These are phyloP conservation scores for Jamesozyma rosinii DNA, from an alignment of 805 yeast species.

Conservation along the genomic window DNA sequence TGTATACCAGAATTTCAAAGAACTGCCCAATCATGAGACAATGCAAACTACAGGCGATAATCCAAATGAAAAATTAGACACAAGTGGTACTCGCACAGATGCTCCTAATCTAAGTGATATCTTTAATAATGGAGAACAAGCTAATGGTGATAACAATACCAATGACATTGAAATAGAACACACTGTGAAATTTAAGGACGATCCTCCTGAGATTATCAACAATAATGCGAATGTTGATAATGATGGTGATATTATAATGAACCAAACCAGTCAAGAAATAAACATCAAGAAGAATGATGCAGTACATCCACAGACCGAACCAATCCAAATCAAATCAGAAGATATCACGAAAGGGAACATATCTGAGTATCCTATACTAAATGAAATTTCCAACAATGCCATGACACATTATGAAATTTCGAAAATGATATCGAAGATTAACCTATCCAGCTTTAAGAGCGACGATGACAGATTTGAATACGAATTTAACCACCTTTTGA, in stretches of 20 bases:
- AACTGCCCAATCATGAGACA: background rate
- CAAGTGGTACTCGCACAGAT: background rate
- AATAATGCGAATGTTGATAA: background rate
- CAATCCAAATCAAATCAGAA: background rate
- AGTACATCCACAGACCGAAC: background rate
- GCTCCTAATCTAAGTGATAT: constrained; percentile 24
- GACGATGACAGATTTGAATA: background rate
- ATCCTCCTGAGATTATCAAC: constrained; percentile 22
- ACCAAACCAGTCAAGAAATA: background rate
- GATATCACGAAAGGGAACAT: background rate
- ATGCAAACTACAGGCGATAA: background rate
- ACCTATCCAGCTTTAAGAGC: background rate
- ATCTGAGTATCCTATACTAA: background rate
- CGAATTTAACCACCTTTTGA: constrained; percentile 12
- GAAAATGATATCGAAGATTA: background rate
- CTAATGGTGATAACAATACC: constrained; percentile 1
- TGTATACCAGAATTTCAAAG: constrained; percentile 17
- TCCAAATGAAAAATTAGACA: constrained; percentile 1
- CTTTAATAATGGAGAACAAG: constrained; percentile 9
- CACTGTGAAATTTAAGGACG: constrained; percentile 22
- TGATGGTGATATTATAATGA: background rate
- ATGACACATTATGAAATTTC: constrained; percentile 12
- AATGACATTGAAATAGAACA: constrained; percentile 10
- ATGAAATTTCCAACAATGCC: constrained; percentile 6
- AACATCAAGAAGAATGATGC: background rate